Evolutionary conservation across 2,329 filamentous ascomycete species (phyloP).

Genomic region (Arthrobotrys musiformis): DNA sequence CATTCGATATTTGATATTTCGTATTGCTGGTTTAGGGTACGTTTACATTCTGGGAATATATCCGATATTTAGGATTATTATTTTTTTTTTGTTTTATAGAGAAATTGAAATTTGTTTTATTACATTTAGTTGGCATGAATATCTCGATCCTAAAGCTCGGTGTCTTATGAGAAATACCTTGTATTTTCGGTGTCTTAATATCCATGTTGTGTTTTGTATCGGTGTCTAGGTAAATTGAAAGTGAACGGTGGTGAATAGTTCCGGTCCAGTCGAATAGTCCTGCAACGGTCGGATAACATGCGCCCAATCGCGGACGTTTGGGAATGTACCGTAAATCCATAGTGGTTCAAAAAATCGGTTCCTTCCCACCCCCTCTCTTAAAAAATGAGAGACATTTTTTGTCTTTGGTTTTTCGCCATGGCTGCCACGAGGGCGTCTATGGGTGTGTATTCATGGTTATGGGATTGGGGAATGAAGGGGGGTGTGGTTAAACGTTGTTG

Average conservation of each 20-base stretch:
- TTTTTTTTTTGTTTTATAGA: background rate
- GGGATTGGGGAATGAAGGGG: background rate
- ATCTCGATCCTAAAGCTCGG: background rate
- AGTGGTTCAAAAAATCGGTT: background rate
- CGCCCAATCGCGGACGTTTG: constrained; percentile 33
- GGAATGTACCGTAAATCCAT: background rate
- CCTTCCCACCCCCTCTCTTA: too few relatives aligned
- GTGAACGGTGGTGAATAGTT: too few relatives aligned
- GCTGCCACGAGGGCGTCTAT: constrained; percentile 47
- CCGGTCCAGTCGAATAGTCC: constrained; percentile 37
- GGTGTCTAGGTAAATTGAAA: background rate
- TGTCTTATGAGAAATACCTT: background rate
- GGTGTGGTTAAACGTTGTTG: constrained; percentile 3
- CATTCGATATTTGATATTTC: too few relatives aligned
- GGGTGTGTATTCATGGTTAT: background rate
- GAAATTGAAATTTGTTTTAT: too few relatives aligned
- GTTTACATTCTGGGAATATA: background rate
- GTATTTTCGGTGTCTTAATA: background rate
- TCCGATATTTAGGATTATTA: constrained; percentile 5
- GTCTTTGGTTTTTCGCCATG: too few relatives aligned
- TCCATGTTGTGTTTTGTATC: background rate
- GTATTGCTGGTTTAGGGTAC: background rate
- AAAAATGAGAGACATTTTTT: constrained; percentile 18
- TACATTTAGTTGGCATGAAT: background rate
- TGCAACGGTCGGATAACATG: constrained; percentile 36